phyloP scores from a whole-genome alignment of 768 basidiomycete genomes.

The Daedalea quercina region DNA sequence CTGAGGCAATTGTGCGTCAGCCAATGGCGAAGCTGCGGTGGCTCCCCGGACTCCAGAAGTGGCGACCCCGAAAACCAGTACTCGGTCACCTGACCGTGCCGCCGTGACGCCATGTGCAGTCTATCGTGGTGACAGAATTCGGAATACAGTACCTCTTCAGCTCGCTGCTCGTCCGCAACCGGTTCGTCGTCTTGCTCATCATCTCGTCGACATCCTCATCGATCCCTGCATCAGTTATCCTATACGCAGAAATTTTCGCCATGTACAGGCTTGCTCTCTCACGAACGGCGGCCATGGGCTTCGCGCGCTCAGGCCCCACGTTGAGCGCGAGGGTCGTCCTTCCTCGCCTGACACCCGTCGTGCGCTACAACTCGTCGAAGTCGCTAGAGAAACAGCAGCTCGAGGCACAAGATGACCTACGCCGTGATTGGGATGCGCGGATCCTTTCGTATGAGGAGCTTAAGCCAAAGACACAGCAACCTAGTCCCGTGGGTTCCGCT shows the following conservation, averaged over 20 bases:
- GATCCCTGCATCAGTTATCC: background rate
- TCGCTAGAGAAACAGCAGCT: constrained; percentile 21
- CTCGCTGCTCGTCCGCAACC: too few relatives aligned
- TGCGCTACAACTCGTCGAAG: constrained; percentile 9
- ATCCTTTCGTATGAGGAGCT: constrained; percentile 74
- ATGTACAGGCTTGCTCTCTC: constrained; percentile 18
- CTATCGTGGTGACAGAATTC: too few relatives aligned
- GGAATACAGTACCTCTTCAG: too few relatives aligned
- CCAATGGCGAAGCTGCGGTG: constrained; percentile 26
- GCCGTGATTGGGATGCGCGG: constrained; percentile 72
- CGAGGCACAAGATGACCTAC: constrained; percentile 34
- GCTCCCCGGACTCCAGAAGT: too few relatives aligned
- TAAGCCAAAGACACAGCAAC: constrained; percentile 72
- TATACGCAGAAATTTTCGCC: background rate
- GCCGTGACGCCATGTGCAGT: too few relatives aligned
- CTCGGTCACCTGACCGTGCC: too few relatives aligned
- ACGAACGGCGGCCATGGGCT: background rate
- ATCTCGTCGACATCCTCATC: background rate
- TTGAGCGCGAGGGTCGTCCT: background rate
- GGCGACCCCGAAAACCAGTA: background rate
- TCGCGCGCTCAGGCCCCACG: background rate
- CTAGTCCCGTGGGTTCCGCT: constrained; percentile 46
- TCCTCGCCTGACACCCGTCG: background rate
- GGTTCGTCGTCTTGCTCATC: too few relatives aligned
- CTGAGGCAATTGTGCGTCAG: constrained; percentile 36